phyloP scores from a whole-genome alignment of 1,139 yeast genomes.

The Arxiozyma slooffiae region DNA sequence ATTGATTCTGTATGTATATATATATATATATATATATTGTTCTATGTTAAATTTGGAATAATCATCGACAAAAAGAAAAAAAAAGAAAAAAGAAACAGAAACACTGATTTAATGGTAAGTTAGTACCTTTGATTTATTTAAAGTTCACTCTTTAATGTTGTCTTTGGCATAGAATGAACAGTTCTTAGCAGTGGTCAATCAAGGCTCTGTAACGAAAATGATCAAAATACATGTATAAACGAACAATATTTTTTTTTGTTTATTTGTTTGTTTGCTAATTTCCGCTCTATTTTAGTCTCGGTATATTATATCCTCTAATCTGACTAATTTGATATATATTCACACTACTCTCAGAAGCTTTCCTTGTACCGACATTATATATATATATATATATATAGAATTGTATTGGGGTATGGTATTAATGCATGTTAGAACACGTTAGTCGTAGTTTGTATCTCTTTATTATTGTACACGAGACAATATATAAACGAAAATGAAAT shows the following conservation, averaged over 20 bases:
- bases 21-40: background rate
- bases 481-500: too few species aligned
- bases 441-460: background rate
- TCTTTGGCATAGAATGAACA: background rate
- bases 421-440: too few species aligned
- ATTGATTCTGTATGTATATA: background rate
- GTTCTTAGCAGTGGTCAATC: background rate
- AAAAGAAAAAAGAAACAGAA: too few species aligned
- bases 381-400: too few species aligned
- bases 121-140: too few species aligned
- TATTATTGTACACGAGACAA: background rate
- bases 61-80: background rate
- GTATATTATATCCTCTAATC: background rate
- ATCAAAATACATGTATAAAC: background rate
- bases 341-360: background rate
- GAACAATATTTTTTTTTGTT: too few species aligned
- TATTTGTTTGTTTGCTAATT: background rate
- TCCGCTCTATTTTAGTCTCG: background rate
- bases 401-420: background rate
- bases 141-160: too few species aligned
- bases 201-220: background rate
- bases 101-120: too few species aligned
- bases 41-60: background rate
- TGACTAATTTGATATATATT: too few species aligned
- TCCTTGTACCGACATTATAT: too few species aligned